Percentiles rank a stretch among this genome's conserved stretches.
Evolutionary conservation across 2,329 filamentous ascomycete species (phyloP).

Genomic region (Trichophaea hybrida): DNA sequence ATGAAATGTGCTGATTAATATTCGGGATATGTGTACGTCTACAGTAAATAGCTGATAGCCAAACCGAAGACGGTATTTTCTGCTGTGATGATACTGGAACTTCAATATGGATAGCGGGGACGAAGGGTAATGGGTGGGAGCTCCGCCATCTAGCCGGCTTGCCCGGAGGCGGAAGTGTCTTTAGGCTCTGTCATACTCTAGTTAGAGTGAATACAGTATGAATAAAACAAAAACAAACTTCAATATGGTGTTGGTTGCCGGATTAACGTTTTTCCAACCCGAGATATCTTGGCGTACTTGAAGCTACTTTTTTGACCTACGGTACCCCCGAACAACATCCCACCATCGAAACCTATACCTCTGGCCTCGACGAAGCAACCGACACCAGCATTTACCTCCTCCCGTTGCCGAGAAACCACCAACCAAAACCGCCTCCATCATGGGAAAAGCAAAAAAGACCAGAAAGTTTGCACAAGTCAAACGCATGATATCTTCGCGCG

Average conservation of each 20-base stretch:
- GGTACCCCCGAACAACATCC: neutral
- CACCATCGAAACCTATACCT: neutral
- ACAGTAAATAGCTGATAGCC: too few species aligned
- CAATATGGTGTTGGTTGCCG: neutral
- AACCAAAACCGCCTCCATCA: conserved; percentile 32
- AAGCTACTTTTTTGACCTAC: neutral
- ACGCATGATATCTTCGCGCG: conserved; percentile 65
- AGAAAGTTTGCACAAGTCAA: conserved; percentile 84
- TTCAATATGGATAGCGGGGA: too few species aligned
- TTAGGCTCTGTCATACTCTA: too few species aligned
- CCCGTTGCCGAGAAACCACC: neutral
- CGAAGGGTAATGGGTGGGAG: too few species aligned
- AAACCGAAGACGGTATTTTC: too few species aligned
- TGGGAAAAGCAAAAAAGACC: conserved; percentile 82
- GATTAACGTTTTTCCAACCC: neutral
- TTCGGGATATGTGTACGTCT: too few species aligned
- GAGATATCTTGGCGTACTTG: neutral
- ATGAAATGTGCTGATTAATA: too few species aligned
- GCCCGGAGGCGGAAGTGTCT: too few species aligned
- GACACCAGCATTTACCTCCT: neutral
- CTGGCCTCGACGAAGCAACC: neutral
- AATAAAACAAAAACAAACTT: too few species aligned
- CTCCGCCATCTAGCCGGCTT: too few species aligned
- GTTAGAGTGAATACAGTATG: too few species aligned
- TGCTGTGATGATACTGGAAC: neutral